Evolutionary conservation across 257 asterid species (phyloP).

Genomic region (Henckelia pumila): DNA sequence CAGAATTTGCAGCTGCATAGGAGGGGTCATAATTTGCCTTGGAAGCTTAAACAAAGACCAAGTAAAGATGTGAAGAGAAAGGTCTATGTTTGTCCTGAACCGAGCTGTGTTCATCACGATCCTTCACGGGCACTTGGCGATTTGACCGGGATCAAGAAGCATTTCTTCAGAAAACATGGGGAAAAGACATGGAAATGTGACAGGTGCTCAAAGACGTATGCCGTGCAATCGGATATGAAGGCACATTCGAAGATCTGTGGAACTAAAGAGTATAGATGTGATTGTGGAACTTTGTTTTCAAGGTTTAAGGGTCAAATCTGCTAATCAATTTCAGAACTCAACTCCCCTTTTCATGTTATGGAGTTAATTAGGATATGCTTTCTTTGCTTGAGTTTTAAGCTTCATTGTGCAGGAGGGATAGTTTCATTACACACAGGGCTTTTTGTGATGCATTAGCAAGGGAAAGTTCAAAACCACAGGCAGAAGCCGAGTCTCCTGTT

Average conservation of each 20-base stretch:
- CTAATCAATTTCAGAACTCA: neutral
- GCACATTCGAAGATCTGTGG: constrained; percentile 60
- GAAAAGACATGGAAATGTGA: constrained; percentile 60
- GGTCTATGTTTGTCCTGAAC: constrained; percentile 56
- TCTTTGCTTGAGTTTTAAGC: neutral
- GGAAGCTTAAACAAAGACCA: constrained; percentile 53
- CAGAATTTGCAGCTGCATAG: constrained; percentile 62
- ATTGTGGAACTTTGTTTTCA: constrained; percentile 55
- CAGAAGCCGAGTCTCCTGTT: constrained; percentile 25
- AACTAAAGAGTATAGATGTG: constrained; percentile 52
- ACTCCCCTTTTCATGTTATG: neutral
- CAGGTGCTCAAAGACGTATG: constrained; percentile 48
- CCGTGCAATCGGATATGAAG: constrained; percentile 53
- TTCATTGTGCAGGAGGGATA: constrained; percentile 47
- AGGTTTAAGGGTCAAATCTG: constrained; percentile 28
- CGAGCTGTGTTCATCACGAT: constrained; percentile 42
- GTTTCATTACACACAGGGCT: constrained; percentile 56
- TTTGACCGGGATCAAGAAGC: constrained; percentile 58
- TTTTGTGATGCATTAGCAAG: constrained; percentile 51
- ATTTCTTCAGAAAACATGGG: constrained; percentile 55
- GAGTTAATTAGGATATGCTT: neutral
- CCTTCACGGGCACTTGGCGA: constrained; percentile 52
- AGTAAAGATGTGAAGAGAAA: constrained; percentile 39
- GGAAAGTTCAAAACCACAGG: constrained; percentile 39
- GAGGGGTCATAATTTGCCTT: constrained; percentile 57